phyloP scores from a whole-genome alignment of 192 early-diverging fungal species.

The Umbelopsis ramanniana region DNA sequence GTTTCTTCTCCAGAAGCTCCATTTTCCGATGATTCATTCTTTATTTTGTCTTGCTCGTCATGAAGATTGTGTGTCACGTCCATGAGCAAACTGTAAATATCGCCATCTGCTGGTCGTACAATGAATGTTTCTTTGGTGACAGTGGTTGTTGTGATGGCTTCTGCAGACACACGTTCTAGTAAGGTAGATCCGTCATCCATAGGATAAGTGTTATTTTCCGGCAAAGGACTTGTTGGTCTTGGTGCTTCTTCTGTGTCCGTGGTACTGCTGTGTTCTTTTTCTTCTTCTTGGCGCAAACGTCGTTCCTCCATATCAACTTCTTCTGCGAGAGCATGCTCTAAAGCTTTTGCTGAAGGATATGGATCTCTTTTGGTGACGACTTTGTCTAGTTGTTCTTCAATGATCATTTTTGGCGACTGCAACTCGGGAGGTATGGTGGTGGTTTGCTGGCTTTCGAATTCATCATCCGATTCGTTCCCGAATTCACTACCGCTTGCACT shows the following conservation, averaged over 20 bases:
- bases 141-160: slow-evolving; percentile 37
- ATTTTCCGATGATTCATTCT: neutral
- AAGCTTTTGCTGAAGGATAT: slow-evolving; percentile 7
- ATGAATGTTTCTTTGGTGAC: slow-evolving; percentile 38
- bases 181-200: slow-evolving; percentile 30
- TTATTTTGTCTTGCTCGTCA: neutral
- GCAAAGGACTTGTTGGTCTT: neutral
- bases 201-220: slow-evolving; percentile 29
- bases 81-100: slow-evolving; percentile 29
- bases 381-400: slow-evolving; percentile 43
- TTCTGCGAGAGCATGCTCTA: slow-evolving; percentile 4
- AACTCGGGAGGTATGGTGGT: slow-evolving; percentile 28
- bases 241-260: neutral
- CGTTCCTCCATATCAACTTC: slow-evolving; percentile 20
- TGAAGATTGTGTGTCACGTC: slow-evolving; percentile 28
- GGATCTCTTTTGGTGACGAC: slow-evolving; percentile 37
- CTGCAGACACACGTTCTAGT: slow-evolving; percentile 27
- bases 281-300: slow-evolving; percentile 1
- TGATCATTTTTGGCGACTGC: slow-evolving; percentile 38
- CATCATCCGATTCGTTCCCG: slow-evolving; percentile 38
- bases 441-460: slow-evolving; percentile 25
- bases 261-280: neutral
- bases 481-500: slow-evolving; percentile 65
- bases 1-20: slow-evolving; percentile 3
- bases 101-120: slow-evolving; percentile 33